These are phyloP conservation scores for Paramecium primaurelia DNA, from an alignment of 73 alveolate genomes.

Conservation along the genomic window DNA sequence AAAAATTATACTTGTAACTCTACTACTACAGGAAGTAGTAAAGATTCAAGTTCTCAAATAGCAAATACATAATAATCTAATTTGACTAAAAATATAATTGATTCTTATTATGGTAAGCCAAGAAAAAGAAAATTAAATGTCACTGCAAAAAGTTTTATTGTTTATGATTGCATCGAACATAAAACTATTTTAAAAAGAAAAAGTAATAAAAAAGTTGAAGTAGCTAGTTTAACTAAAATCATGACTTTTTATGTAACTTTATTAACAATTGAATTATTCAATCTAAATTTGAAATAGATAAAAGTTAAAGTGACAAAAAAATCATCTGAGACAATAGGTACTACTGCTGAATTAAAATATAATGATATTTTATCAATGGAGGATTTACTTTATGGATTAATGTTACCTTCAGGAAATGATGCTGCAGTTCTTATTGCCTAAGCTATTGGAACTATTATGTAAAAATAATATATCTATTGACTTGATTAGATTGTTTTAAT, in stretches of 20 bases:
- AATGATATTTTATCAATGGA: slow-evolving; percentile 39
- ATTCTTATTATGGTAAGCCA: background rate
- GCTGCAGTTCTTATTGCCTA: slow-evolving; percentile 81
- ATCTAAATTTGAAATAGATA: slow-evolving; percentile 22
- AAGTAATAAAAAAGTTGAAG: slow-evolving; percentile 46
- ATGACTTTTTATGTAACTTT: slow-evolving; percentile 66
- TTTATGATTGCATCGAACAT: background rate
- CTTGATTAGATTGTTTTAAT: background rate
- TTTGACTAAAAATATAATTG: background rate
- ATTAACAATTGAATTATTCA: background rate
- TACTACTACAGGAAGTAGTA: background rate
- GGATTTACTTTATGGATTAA: slow-evolving; percentile 79
- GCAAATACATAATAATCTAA: background rate
- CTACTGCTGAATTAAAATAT: slow-evolving; percentile 63
- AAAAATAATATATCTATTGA: background rate
- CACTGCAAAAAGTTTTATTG: slow-evolving; percentile 26
- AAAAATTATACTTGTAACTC: background rate
- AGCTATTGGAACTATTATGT: background rate
- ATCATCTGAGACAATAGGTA: slow-evolving; percentile 63
- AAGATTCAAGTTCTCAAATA: background rate
- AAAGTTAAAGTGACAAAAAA: slow-evolving; percentile 46
- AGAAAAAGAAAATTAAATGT: background rate
- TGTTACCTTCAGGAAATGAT: slow-evolving; percentile 91
- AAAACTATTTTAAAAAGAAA: background rate
- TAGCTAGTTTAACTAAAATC: slow-evolving; percentile 70